Base-by-base conservation (phyloP, 169 alveolate species). In the Plasmodium ovale region DNA sequence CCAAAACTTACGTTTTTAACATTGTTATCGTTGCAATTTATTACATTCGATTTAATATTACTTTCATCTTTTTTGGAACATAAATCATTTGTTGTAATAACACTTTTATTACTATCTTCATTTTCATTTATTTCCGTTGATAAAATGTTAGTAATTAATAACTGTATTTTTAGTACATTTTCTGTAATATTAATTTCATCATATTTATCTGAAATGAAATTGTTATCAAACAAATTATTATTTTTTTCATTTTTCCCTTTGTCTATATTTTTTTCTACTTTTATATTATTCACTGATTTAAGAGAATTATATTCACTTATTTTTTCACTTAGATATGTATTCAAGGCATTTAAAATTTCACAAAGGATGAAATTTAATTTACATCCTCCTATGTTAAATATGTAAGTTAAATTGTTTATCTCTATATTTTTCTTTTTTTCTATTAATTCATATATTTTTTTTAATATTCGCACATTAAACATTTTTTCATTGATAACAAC, bases 401-500 rank as follows among this genome's bases (percentile, higher is more conserved):
- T 60, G 31, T 60, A 54, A 23, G 33, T 44, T 33, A 77, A 77
- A 37, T 77, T 29, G 1, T 77, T 77, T 67, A 60, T 33, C 35
- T 27, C 12, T 12, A 62, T 42, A 54, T 62, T 77, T 77, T 77
- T 77, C 37, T 77, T 77, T 5, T 77, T 62, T 23, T 53, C 59
- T 60, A 77, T 60, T 21, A 77, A 23, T 42, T 77, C 77, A 53
- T 60, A 77, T 19, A 77, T 33, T 39, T 77, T 68, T 60, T 21
- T 62, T 62, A 77, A 60, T 7, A 77, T 37, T 6, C n/a, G 29
- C 35, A 60, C 62, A 64, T 77, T 77, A 42, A 60, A 77, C 42
- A 35, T 67, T 67, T 64, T 77, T 25, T 68, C 59, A 77, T 77
- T 77, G 59, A 77, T 77, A 60, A 27, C 49, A 29, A 77, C 65